Evolutionary conservation across 305 asterid species (phyloP), one percentile per base, ranked within the genome.

Genomic region (Vinca major): DNA sequence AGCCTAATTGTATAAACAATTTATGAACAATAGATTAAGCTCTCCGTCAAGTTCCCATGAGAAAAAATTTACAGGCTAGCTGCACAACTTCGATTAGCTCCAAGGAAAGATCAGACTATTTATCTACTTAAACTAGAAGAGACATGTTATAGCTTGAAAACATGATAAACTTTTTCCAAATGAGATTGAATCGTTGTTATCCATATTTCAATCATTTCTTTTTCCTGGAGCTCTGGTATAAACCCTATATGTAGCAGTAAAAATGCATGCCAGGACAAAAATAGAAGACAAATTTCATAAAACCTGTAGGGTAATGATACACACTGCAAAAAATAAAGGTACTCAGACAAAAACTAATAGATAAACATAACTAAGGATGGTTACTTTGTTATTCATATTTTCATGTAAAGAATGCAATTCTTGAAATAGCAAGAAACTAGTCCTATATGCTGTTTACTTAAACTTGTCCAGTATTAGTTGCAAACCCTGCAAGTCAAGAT

Each of bases 391-490:
- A 36, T 57, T 57, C 63, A 57, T 14, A 16, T 60, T 20, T 16
- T 60, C 20, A 60, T 60, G 36, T 14, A 33, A 58, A 58, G 64
- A 60, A 36, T 60, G 64, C 47, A 2, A 37, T 60, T 60, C 64
- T 60, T 37, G 3, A 60, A 36, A 36, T 16, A 60, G 64, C 21
- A 60, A 60, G 4, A 60, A 33, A 57, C 10, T 4, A 57, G 4
- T 11, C 10, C 44, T 16, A 58, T 14, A 39, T 57, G 63, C 3
- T 43, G 36, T 0, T 20, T 20, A 21, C 12, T 7, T 21, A 49
- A n/a, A 13, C 47, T 36, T 4, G 20, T 14, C 53, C 44, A 58
- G 13, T 33, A 5, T 37, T 14, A 36, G 10, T 58, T 37, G 45
- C 13, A 58, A 58, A 5, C 11, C 19, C 7, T 17, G n/a, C n/a